Evolutionary conservation across 495 filamentous ascomycete species (phyloP), one percentile per base, ranked within the genome.

Genomic region (Haplographium delicatum): DNA sequence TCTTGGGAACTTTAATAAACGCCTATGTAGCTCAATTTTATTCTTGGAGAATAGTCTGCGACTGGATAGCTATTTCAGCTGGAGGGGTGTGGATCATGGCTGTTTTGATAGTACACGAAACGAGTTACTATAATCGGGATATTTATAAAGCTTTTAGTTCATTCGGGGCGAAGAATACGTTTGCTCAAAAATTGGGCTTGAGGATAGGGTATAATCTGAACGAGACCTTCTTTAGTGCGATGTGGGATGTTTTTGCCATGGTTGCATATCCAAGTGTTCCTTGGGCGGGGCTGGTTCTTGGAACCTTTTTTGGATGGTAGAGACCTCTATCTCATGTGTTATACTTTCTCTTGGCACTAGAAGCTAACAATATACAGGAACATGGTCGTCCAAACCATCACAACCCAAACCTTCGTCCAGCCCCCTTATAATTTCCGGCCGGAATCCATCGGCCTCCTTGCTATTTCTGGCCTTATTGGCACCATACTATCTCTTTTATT

Each of bases 1-100:
- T 69, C 50, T 61, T 73, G 20, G 69, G 66, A 1, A 62, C 69
- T 15, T 50, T 73, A 24, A 58, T 73, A 23, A 69, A 67, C 31
- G 67, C 67, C 47, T 68, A 68, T 49, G 50, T 69, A 31, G 57
- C 65, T 31, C 65, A 67, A 7, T 61, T 64, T 20, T 44, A 60
- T 15, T 67, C 64, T 20, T 72, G 68, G 67, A 51, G 63, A 18
- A 69, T 66, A 65, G 13, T 25, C 1, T 65, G 66, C 45, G 67
- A 64, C 46, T 68, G 59, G 63, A 58, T 68, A 18, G 59, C 60
- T 19, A 67, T 69, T 40, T 48, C 67, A 19, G 62, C 54, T 2
- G 53, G 44, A 28, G 43, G 59, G 45, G 67, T 62, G 43, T 71
- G 64, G 38, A 4, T 70, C 26, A 58, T 68, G 9, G 62, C 64